phyloP scores from a whole-genome alignment of 129 eudicot species.

The Centrapalus pauciflorus region DNA sequence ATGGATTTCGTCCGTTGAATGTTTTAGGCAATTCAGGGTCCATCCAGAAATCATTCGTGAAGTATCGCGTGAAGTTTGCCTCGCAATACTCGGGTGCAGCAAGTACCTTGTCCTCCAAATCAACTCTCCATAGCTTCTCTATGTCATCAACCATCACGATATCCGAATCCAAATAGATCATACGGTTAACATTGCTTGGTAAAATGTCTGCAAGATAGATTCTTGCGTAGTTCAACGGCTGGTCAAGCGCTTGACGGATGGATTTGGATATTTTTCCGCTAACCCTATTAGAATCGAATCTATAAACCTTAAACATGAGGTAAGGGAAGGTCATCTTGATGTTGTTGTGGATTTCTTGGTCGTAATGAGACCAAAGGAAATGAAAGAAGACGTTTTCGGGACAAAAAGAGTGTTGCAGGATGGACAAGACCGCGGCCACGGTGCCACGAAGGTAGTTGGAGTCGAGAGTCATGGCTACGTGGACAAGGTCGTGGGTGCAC shows the following conservation, averaged over 20 bases:
- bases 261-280: slow-evolving; percentile 44
- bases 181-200: slow-evolving; percentile 31
- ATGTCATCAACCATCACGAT: slow-evolving; percentile 48
- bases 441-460: slow-evolving; percentile 51
- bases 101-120: slow-evolving; percentile 37
- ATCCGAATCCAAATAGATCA: slow-evolving; percentile 53
- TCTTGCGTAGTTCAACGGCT: slow-evolving; percentile 46
- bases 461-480: slow-evolving; percentile 50
- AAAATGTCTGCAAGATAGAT: slow-evolving; percentile 39
- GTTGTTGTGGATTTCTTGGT: slow-evolving; percentile 21
- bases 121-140: slow-evolving; percentile 42
- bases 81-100: slow-evolving; percentile 54
- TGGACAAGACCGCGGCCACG: slow-evolving; percentile 45
- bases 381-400: slow-evolving; percentile 49
- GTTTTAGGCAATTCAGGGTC: slow-evolving; percentile 26
- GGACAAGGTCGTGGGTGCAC: slow-evolving; percentile 22
- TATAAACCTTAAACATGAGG: slow-evolving; percentile 32
- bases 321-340: slow-evolving; percentile 38
- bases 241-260: slow-evolving; percentile 47
- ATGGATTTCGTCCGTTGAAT: slow-evolving; percentile 34
- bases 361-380: slow-evolving; percentile 33
- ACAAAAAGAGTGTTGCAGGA: slow-evolving; percentile 48
- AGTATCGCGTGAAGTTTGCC: slow-evolving; percentile 43
- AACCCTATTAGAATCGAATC: slow-evolving; percentile 33
- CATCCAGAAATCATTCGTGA: slow-evolving; percentile 40